Evolutionary conservation across 2,329 filamentous ascomycete genomes (phyloP).

Genomic region (Fusarium chaquense): DNA sequence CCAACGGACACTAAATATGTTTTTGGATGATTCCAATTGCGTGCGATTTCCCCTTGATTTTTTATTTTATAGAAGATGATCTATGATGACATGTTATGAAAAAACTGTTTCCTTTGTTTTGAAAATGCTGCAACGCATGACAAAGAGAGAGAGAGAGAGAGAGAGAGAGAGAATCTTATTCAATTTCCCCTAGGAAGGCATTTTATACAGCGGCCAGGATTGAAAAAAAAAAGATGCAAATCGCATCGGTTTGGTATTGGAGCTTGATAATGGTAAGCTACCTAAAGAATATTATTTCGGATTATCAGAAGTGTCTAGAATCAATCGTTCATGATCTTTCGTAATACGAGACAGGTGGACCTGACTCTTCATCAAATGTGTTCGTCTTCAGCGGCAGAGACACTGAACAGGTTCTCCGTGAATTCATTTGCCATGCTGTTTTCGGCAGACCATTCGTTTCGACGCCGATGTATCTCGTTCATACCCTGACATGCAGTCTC

Average conservation of each 20-base stretch:
- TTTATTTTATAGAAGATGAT: conserved; percentile 27
- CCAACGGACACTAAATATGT: conserved; percentile 37
- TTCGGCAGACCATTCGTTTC: conserved; percentile 49
- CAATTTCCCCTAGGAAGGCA: conserved; percentile 22
- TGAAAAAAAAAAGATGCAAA: conserved; percentile 23
- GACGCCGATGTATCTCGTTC: conserved; percentile 56
- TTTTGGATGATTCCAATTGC: conserved; percentile 6
- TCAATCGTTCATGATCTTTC: conserved; percentile 12
- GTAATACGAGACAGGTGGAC: background rate
- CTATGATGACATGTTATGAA: conserved; percentile 40
- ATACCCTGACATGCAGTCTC: conserved; percentile 59
- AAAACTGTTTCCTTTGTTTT: conserved; percentile 30
- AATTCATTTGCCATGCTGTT: conserved; percentile 50
- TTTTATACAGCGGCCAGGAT: conserved; percentile 39
- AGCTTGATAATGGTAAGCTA: conserved; percentile 41
- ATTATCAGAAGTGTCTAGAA: conserved; percentile 13
- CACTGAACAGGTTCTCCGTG: conserved; percentile 47
- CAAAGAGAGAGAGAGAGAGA: conserved; percentile 14
- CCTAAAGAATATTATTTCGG: conserved; percentile 33
- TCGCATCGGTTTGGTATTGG: conserved; percentile 37
- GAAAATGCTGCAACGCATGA: conserved; percentile 24
- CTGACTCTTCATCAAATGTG: conserved; percentile 17
- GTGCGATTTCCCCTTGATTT: conserved; percentile 13
- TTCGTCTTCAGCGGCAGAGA: conserved; percentile 28
- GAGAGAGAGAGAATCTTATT: conserved; percentile 1